Evolutionary conservation across 2,329 filamentous ascomycete species (phyloP).

Genomic region (Xylariaceae sp.): DNA sequence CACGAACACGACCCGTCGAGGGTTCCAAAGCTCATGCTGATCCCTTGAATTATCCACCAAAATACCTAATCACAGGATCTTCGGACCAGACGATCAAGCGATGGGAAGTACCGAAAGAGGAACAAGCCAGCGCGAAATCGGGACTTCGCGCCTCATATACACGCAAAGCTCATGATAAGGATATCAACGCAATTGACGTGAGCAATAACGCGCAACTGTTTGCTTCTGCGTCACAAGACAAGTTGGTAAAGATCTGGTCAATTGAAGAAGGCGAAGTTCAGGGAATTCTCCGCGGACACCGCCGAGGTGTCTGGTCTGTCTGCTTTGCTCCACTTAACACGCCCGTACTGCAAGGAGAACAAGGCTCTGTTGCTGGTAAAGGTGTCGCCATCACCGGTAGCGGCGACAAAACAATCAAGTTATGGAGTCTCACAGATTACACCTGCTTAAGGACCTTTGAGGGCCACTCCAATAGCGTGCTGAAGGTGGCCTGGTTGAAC

Average conservation of each 20-base stretch:
- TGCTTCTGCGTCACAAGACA: slow-evolving; percentile 93
- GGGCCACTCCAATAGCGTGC: slow-evolving; percentile 90
- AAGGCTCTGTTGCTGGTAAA: slow-evolving; percentile 68
- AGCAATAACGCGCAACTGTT: slow-evolving; percentile 74
- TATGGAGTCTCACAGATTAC: slow-evolving; percentile 93
- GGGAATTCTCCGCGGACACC: slow-evolving; percentile 87
- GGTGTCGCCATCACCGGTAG: slow-evolving; percentile 86
- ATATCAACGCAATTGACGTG: slow-evolving; percentile 92
- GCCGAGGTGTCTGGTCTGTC: slow-evolving; percentile 93
- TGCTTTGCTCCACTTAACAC: slow-evolving; percentile 79
- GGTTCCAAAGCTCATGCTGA: slow-evolving; percentile 67
- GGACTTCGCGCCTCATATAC: slow-evolving; percentile 72
- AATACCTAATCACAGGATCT: slow-evolving; percentile 85
- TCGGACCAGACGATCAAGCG: slow-evolving; percentile 94
- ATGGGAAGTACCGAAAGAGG: slow-evolving; percentile 71
- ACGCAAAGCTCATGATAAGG: slow-evolving; percentile 94
- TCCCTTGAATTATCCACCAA: slow-evolving; percentile 74
- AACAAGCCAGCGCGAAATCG: slow-evolving; percentile 45
- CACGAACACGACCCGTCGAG: slow-evolving; percentile 62
- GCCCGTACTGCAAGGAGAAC: slow-evolving; percentile 68
- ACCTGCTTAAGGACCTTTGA: slow-evolving; percentile 91
- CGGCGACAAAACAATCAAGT: slow-evolving; percentile 91
- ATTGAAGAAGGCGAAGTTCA: slow-evolving; percentile 83
- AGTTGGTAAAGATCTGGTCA: slow-evolving; percentile 96
- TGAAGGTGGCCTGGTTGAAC: slow-evolving; percentile 87